A percentile compares a stretch with the other conserved stretches of the same genome.
These are phyloP conservation scores for Aspergillus funiculosus DNA, from an alignment of 495 filamentous ascomycete species.

Conservation along the genomic window DNA sequence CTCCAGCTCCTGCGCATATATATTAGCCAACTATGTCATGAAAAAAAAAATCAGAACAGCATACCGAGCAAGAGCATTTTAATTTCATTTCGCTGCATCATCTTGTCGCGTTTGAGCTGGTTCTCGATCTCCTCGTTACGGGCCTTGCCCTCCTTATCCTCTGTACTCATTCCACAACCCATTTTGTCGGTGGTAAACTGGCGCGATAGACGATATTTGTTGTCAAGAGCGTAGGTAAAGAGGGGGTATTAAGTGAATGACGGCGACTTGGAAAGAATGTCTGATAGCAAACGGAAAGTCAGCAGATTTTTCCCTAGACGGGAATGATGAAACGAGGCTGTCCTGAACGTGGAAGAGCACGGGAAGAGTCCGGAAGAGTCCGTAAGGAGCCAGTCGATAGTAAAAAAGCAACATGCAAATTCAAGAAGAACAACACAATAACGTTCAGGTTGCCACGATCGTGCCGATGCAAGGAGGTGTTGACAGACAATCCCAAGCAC, in stretches of 20 bases:
- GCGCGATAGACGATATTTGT: conserved; percentile 14
- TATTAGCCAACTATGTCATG: conserved; percentile 9
- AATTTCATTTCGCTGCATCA: conserved; percentile 95
- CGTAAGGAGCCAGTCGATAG: conserved; percentile 4
- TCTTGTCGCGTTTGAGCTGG: conserved; percentile 90
- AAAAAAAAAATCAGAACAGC: conserved; percentile 15
- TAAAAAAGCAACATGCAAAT: not conserved
- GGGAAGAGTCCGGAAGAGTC: conserved; percentile 1
- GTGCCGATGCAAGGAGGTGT: conserved; percentile 20
- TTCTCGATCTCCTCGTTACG: conserved; percentile 99
- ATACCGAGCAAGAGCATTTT: conserved; percentile 98
- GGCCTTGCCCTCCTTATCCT: conserved; percentile 99
- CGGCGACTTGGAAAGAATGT: conserved; percentile 1
- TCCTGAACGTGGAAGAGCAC: conserved; percentile 15
- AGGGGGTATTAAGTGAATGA: not conserved
- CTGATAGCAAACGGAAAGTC: conserved; percentile 21
- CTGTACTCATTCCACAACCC: conserved; percentile 99
- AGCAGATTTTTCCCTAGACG: conserved; percentile 20
- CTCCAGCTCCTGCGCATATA: conserved; percentile 74
- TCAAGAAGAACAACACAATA: not conserved
- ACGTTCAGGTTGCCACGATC: not conserved
- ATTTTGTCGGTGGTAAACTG: conserved; percentile 57
- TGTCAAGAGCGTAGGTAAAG: conserved; percentile 15
- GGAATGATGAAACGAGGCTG: conserved; percentile 6
- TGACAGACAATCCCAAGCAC: conserved; percentile 9